A percentile compares a stretch with the other conserved stretches of the same genome.
Evolutionary conservation across 805 yeast species (phyloP).

Genomic region (Nakazawaea siamensis): DNA sequence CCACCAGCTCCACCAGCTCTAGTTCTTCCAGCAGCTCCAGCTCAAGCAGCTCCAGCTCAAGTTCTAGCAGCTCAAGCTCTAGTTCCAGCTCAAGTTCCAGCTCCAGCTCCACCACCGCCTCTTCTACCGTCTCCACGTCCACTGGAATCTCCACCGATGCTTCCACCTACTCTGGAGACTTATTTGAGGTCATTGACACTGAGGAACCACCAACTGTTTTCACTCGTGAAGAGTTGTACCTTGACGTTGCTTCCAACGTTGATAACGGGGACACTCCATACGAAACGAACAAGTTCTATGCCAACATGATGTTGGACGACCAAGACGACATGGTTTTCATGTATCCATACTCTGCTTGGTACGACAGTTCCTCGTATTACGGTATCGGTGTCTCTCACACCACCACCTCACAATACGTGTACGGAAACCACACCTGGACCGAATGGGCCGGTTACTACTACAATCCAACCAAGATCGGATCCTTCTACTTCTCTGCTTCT

Average conservation of each 20-base stretch:
- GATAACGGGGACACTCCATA: slow-evolving; percentile 34
- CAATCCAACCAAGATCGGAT: slow-evolving; percentile 49
- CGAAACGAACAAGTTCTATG: slow-evolving; percentile 73
- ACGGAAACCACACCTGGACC: slow-evolving; percentile 27
- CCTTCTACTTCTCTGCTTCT: slow-evolving; percentile 47
- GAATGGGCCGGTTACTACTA: slow-evolving; percentile 30
- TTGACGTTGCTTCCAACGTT: slow-evolving; percentile 39
- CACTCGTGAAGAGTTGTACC: slow-evolving; percentile 33
- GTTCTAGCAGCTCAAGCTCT: background rate
- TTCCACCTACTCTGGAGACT: slow-evolving; percentile 24
- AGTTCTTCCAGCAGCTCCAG: background rate
- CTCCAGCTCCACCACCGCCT: background rate
- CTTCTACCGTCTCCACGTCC: slow-evolving; percentile 10
- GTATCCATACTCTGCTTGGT: slow-evolving; percentile 60
- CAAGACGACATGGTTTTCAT: slow-evolving; percentile 51
- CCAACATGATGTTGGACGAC: slow-evolving; percentile 49
- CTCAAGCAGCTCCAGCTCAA: too few species aligned
- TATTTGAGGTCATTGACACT: slow-evolving; percentile 42
- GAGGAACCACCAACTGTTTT: slow-evolving; percentile 38
- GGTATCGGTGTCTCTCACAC: slow-evolving; percentile 63
- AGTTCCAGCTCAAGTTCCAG: slow-evolving; percentile 1
- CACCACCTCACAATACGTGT: slow-evolving; percentile 30
- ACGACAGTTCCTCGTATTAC: slow-evolving; percentile 28
- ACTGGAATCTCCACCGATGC: slow-evolving; percentile 16
- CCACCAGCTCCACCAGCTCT: background rate